These are phyloP conservation scores for Trifolium dubium DNA, from an alignment of 306 rosid species.

Conservation along the genomic window DNA sequence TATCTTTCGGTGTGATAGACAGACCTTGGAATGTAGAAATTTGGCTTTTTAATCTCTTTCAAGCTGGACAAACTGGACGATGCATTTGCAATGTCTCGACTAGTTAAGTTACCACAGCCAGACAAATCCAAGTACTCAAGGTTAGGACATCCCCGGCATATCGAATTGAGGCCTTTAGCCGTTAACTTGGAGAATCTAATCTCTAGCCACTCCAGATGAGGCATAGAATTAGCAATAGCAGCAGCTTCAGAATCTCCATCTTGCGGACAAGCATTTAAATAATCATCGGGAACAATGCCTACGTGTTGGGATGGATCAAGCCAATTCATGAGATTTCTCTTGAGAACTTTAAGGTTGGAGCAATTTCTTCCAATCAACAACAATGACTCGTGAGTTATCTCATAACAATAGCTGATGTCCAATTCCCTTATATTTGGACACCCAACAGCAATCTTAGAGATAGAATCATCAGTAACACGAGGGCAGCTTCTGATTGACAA, in stretches of 20 bases:
- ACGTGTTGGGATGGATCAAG: slow-evolving; percentile 72
- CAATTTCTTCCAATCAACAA: slow-evolving; percentile 48
- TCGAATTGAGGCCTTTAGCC: slow-evolving; percentile 60
- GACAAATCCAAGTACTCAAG: slow-evolving; percentile 79
- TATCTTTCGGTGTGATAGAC: slow-evolving; percentile 56
- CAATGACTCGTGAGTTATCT: slow-evolving; percentile 44
- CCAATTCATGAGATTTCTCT: slow-evolving; percentile 75
- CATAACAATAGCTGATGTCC: slow-evolving; percentile 49
- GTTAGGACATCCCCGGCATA: slow-evolving; percentile 70
- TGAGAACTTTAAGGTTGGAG: slow-evolving; percentile 68
- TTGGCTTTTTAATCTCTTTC: slow-evolving; percentile 48
- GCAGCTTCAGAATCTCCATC: slow-evolving; percentile 84
- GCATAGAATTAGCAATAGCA: slow-evolving; percentile 78
- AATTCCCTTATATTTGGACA: slow-evolving; percentile 48
- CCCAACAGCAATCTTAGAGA: slow-evolving; percentile 46
- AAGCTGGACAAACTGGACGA: slow-evolving; percentile 46
- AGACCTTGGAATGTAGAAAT: slow-evolving; percentile 52
- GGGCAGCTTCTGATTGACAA: slow-evolving; percentile 79
- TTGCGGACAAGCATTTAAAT: slow-evolving; percentile 80
- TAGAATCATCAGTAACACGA: slow-evolving; percentile 71
- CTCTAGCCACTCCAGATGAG: slow-evolving; percentile 73
- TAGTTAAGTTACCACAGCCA: slow-evolving; percentile 77
- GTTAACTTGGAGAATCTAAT: slow-evolving; percentile 74
- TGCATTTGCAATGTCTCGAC: slow-evolving; percentile 70
- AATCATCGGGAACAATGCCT: slow-evolving; percentile 72